These are phyloP conservation scores for Syzygium syzygioides DNA, from an alignment of 441 rosid genomes.

Conservation along the genomic window DNA sequence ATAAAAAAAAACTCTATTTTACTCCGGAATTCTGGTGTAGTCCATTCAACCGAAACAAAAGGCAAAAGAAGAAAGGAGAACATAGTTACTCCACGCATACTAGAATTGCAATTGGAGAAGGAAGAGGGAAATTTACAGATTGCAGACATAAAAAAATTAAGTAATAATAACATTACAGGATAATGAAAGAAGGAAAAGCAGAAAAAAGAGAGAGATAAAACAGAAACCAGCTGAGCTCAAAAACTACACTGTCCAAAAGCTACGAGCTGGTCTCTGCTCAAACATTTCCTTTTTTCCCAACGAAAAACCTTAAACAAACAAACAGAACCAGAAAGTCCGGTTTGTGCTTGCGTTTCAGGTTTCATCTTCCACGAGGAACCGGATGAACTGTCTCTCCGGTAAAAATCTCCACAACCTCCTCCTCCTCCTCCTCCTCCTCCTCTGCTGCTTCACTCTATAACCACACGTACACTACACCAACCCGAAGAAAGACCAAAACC, in stretches of 20 bases:
- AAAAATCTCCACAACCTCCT: conserved; percentile 4
- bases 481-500: not conserved
- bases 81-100: not conserved
- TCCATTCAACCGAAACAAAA: not conserved
- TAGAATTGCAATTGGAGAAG: not conserved
- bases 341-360: not conserved
- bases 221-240: conserved; percentile 79
- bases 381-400: conserved; percentile 50
- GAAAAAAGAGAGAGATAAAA: conserved; percentile 8
- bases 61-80: not conserved
- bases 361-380: conserved; percentile 22
- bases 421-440: not conserved
- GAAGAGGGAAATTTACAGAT: not conserved
- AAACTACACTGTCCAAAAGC: conserved; percentile 24
- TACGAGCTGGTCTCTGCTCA: not conserved
- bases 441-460: not conserved
- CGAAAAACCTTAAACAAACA: not conserved
- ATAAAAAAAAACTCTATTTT: not conserved
- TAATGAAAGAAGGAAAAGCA: not conserved
- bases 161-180: not conserved
- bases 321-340: not conserved
- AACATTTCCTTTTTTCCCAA: not conserved
- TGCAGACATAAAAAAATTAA: not conserved
- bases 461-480: not conserved
- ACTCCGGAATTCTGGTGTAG: not conserved